Percentiles rank a stretch among this genome's conserved stretches.
These are phyloP conservation scores for Boletales sp. DNA, from an alignment of 768 basidiomycete genomes.

Conservation along the genomic window DNA sequence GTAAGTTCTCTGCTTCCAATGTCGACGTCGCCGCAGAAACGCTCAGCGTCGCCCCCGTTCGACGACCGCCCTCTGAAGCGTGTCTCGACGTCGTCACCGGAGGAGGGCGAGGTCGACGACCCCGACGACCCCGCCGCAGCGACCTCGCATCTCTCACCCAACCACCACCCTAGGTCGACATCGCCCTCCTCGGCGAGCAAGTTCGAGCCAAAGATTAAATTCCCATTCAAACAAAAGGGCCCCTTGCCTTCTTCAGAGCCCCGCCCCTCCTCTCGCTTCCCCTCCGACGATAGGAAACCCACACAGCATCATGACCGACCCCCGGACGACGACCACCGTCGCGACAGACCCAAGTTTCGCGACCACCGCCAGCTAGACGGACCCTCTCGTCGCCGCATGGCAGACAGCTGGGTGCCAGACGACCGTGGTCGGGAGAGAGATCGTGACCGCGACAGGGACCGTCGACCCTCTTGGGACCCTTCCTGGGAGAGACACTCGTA, in stretches of 20 bases:
- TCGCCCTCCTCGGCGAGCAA: slow-evolving; percentile 28
- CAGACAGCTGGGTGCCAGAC: slow-evolving; percentile 23
- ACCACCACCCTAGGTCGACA: slow-evolving; percentile 31
- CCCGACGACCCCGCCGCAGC: slow-evolving; percentile 20
- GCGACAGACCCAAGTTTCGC: slow-evolving; percentile 22
- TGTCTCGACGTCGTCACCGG: slow-evolving; percentile 57
- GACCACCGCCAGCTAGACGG: slow-evolving; percentile 19
- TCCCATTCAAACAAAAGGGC: slow-evolving; percentile 65
- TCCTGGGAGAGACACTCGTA: slow-evolving; percentile 19
- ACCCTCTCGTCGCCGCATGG: slow-evolving; percentile 16
- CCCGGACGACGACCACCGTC: slow-evolving; percentile 45
- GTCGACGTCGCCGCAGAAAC: slow-evolving; percentile 39
- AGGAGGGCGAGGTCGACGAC: slow-evolving; percentile 83
- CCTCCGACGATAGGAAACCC: slow-evolving; percentile 24
- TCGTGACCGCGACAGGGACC: slow-evolving; percentile 26
- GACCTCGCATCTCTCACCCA: slow-evolving; percentile 1
- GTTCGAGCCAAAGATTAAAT: slow-evolving; percentile 51
- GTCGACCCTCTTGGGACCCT: slow-evolving; percentile 23
- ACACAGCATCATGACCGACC: slow-evolving; percentile 36
- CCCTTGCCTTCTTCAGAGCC: neutral
- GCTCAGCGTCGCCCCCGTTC: slow-evolving; percentile 55
- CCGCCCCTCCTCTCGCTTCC: slow-evolving; percentile 32
- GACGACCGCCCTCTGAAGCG: slow-evolving; percentile 53
- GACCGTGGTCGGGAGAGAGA: slow-evolving; percentile 25
- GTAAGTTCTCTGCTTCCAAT: neutral